Base-by-base conservation (phyloP, 306 rosid species). In the Rosa chinensis region DNA sequence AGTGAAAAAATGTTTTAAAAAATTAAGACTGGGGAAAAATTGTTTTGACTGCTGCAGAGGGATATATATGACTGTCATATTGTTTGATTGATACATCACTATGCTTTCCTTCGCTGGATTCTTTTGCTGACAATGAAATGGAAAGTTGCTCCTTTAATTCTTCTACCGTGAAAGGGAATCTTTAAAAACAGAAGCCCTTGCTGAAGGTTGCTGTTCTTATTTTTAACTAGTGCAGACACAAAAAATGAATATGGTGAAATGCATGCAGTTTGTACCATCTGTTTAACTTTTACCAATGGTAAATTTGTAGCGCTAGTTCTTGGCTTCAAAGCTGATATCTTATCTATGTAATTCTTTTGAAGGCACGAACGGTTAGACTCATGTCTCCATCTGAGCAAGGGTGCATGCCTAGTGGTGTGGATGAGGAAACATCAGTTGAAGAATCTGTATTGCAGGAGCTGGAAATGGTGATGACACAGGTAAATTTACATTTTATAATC, bases 381-480 rank as follows among this genome's bases (percentile, higher is more conserved):
- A 63, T 77, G 84, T 73, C 74, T 79, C 67, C 79, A 80, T 78
- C 77, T 70, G 89, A 77, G 86, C 78, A 85, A 59, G 79, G 16
- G 72, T 56, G 45, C 72, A 48, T 48, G 80, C 82, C 79, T 66
- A 81, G 79, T 42, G 52, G 25, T 48, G 72, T 58, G 32, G 67
- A 45, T 75, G 84, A 80, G 50, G 89, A 83, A 70, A 83, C 82
- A 68, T 85, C 89, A 17, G 66, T 79, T 69, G 96, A 89, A 79
- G 89, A 89, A 87, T 82, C 87, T 50, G 88, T 87, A 23, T 79
- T 93, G 63, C 84, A 71, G 58, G 89, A 88, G 76, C 91, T 93
- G 61, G 90, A 91, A 76, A 73, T 80, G 84, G 87, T 86, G 76
- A 83, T 85, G 87, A 70, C 82, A 50, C 91, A 86, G 93, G 97